These are phyloP conservation scores for Cutaneotrichosporon mucoides DNA, from an alignment of 1,284 basidiomycete species.

Conservation along the genomic window DNA sequence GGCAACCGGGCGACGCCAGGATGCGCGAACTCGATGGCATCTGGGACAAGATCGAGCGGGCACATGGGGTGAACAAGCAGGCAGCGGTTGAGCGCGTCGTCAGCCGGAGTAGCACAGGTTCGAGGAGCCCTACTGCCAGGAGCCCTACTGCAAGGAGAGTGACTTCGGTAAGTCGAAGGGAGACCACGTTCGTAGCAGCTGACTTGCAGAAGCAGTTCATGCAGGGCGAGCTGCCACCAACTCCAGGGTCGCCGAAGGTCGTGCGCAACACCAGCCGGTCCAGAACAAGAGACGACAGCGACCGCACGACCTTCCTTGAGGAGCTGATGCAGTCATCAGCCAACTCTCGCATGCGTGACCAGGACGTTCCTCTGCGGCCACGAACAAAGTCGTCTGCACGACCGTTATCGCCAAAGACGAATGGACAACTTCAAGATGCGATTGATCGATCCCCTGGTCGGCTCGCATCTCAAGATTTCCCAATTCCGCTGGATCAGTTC, in stretches of 20 bases:
- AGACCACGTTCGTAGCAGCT: too few species aligned
- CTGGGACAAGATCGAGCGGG: conserved; percentile 35
- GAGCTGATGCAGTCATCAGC: conserved; percentile 4
- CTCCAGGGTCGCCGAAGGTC: not conserved
- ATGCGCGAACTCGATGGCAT: conserved; percentile 39
- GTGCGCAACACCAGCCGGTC: not conserved
- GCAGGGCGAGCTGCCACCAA: not conserved
- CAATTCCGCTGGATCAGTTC: conserved; percentile 6
- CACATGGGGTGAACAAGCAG: not conserved
- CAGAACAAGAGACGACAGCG: not conserved
- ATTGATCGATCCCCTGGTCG: not conserved
- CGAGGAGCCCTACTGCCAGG: too few species aligned
- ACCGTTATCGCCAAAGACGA: not conserved
- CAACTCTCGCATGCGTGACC: conserved; percentile 1
- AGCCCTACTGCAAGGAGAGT: too few species aligned
- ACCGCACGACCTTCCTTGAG: conserved; percentile 7
- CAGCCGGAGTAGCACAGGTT: not conserved
- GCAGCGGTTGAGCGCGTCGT: not conserved
- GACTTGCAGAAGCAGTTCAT: not conserved
- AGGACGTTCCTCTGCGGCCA: conserved; percentile 2
- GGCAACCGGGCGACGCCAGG: conserved; percentile 24
- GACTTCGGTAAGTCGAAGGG: too few species aligned
- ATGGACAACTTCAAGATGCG: not conserved
- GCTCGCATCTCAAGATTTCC: conserved; percentile 2
- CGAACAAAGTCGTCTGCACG: too few species aligned